These are phyloP conservation scores for Penicillium salamii DNA, from an alignment of 495 filamentous ascomycete species.

Conservation along the genomic window DNA sequence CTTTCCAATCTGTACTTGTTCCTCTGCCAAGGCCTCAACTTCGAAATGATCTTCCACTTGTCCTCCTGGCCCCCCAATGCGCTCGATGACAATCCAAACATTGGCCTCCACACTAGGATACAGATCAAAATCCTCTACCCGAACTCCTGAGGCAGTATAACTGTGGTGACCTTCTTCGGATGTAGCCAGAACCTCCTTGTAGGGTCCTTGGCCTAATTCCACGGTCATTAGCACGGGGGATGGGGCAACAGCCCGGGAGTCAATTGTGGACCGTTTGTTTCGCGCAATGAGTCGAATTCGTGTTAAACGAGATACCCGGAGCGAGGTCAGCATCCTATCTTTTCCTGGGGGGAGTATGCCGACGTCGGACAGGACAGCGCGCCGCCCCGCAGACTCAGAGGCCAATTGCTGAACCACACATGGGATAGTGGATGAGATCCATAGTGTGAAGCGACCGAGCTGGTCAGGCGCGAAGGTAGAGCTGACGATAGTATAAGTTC, in stretches of 20 bases:
- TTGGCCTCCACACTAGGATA: conserved; percentile 54
- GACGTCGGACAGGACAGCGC: conserved; percentile 50
- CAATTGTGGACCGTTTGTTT: conserved; percentile 36
- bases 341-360: conserved; percentile 50
- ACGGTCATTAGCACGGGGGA: conserved; percentile 62
- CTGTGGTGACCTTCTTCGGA: conserved; percentile 64
- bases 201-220: conserved; percentile 67
- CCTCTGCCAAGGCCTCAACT: conserved; percentile 69
- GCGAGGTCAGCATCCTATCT: conserved; percentile 49
- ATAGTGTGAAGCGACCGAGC: conserved; percentile 69
- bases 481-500: conserved; percentile 81
- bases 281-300: conserved; percentile 53
- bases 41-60: conserved; percentile 55
- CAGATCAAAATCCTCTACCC: conserved; percentile 70
- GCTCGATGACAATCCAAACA: conserved; percentile 77
- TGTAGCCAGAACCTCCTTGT: conserved; percentile 56
- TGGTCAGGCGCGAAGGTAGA: conserved; percentile 84
- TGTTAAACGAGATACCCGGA: conserved; percentile 55
- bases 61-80: conserved; percentile 54
- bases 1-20: conserved; percentile 57
- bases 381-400: conserved; percentile 65
- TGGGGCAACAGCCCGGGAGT: conserved; percentile 35
- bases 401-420: conserved; percentile 54
- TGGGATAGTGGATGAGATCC: conserved; percentile 58
- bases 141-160: conserved; percentile 64